phyloP scores from a whole-genome alignment of 495 filamentous ascomycete genomes.

The Podospora comata region DNA sequence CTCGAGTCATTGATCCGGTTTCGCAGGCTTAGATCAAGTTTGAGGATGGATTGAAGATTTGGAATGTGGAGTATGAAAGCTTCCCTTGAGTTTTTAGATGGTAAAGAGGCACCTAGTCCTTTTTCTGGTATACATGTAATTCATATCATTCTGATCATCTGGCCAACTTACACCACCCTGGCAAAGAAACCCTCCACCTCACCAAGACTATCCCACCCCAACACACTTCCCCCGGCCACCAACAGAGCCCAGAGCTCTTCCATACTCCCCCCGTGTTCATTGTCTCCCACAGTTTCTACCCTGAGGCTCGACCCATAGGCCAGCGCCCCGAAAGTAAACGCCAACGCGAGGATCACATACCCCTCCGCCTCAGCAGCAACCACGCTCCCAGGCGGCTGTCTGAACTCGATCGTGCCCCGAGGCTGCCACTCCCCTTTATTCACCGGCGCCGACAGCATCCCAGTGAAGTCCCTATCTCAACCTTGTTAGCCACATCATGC shows the following conservation, averaged over 20 bases:
- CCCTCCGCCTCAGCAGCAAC: slow-evolving; percentile 19
- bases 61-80: too few species aligned
- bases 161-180: neutral
- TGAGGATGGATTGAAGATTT: too few species aligned
- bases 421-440: neutral
- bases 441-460: slow-evolving; percentile 18
- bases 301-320: slow-evolving; percentile 10
- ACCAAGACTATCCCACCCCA: slow-evolving; percentile 29
- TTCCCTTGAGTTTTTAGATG: too few species aligned
- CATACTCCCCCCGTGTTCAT: slow-evolving; percentile 13
- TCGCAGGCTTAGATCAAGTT: too few species aligned
- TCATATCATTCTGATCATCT: too few species aligned
- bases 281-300: neutral
- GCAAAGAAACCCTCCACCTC: slow-evolving; percentile 26
- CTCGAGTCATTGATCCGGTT: too few species aligned
- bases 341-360: slow-evolving; percentile 26
- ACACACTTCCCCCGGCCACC: slow-evolving; percentile 17
- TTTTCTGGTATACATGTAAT: too few species aligned
- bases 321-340: slow-evolving; percentile 29
- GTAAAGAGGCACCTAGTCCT: too few species aligned
- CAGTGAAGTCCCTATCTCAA: slow-evolving; percentile 10
- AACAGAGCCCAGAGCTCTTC: slow-evolving; percentile 30
- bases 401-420: slow-evolving; percentile 30
- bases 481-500: neutral
- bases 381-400: slow-evolving; percentile 29